Base-by-base conservation (phyloP, 257 asterid genomes). In the Penstemon barbatus region DNA sequence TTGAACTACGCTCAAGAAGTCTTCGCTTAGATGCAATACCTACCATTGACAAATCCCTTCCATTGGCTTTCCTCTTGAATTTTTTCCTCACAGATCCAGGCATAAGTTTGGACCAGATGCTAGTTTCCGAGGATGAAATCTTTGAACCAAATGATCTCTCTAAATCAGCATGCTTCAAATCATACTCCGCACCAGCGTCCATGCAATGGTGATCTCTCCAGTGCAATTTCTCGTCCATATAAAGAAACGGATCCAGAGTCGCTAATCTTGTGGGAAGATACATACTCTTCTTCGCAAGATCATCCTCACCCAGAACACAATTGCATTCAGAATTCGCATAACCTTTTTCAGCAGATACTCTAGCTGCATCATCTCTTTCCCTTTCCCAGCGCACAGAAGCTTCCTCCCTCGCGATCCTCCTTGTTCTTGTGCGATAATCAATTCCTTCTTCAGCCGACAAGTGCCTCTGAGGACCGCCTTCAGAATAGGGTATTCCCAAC, bases 161-260 rank as follows among this genome's bases (percentile, higher is more conserved):
- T 69, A 94, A 78, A 82, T 94, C 97, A 45, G 99, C 93, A 77
- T 94, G 97, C 81, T 89, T 94, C 84, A 83, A 65, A 78, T 89
- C 99, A 84, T 89, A 94, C 79, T 94, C 99, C 66, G 86, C 85
- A 44, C 95, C 99, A 66, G 94, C 91, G 81, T 94, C 99, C 97
- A 91, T 85, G 82, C 91, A 86, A 80, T 86, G 97, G 79, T 91
- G 99, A 81, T 89, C 99, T 76, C 96, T 83, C 97, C 96, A 89
- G 77, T 84, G 92, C 75, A 89, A 71, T 78, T 82, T 87, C 79
- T 89, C 95, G 44, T 89, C 99, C 80, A 83, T 77, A 71, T 74
- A 86, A 73, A 69, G 85, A 70, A 89, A 83, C 11, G 84, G 77
- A 70, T 82, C 96, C n/a, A 78, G 83, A 42, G 85, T 78, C 53